Base-by-base conservation (phyloP, 345 rosid species). In the Salix suchowensis region DNA sequence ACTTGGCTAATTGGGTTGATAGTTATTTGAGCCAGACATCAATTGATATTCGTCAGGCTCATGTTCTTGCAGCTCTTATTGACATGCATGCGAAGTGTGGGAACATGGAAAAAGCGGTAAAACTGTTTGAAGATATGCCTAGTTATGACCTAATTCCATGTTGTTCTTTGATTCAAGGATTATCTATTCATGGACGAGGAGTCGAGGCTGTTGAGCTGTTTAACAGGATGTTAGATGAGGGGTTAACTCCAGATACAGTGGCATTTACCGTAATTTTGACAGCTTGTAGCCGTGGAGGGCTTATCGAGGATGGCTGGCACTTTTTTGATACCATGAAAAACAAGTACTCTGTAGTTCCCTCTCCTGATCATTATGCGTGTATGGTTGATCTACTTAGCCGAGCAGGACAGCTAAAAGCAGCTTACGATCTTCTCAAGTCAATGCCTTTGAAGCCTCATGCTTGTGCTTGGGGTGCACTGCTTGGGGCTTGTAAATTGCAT, bases 1-100 rank as follows among this genome's bases (percentile, higher is more conserved):
- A 92, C 58, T 81, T 91, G 70, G 90, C 97, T 52, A 85, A 80
- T 81, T 79, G 86, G 84, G 82, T 89, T 55, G 90, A 94, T 85
- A 73, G 82, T 60, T 89, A 82, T 80, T 74, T 90, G 74, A 77
- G 85, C 67, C 70, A 46, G 66, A 83, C 81, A 66, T 75, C 87
- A 32, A 55, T 86, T 10, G 85, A 87, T 71, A 78, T 79, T 46
- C 30, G 82, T 67, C 89, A 73, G 65, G 46, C 73, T 76, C 89
- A 89, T 76, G 87, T 93, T 70, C 21, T 81, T 55, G 88, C 92
- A 24, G 92, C 97, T 42, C 87, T 85, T 73, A 79, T 93, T 69
- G 92, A 90, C 76, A 93, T 93, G 98, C 88, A 91, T 80, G 91
- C 91, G 0, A 93, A 91, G 79, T 90, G 96, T 77, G 96, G 94